Evolutionary conservation across 345 rosid genomes (phyloP).

Genomic region (Lepidium didymum): DNA sequence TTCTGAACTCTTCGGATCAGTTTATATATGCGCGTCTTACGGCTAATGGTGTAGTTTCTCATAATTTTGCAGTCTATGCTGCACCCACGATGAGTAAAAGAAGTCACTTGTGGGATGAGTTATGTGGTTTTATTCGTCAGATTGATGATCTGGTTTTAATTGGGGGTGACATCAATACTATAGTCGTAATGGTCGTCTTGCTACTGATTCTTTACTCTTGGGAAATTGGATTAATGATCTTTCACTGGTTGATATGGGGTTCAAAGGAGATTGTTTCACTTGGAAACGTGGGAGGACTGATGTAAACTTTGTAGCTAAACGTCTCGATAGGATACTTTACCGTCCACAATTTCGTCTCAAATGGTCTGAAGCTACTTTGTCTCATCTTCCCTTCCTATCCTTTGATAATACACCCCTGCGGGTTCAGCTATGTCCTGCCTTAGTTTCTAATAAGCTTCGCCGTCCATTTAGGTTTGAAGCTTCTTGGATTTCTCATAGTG

Average conservation of each 20-base stretch:
- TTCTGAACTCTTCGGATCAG: not conserved
- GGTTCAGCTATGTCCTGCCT: not conserved
- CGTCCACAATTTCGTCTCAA: not conserved
- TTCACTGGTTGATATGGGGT: not conserved
- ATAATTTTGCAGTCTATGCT: no score
- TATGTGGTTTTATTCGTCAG: no score
- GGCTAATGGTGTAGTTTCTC: not conserved
- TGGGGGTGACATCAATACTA: not conserved
- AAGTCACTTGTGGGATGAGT: not conserved
- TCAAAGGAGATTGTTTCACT: not conserved
- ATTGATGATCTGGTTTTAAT: no score
- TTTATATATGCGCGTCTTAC: not conserved
- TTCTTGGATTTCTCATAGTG: no score
- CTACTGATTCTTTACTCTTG: not conserved
- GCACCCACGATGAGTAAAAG: not conserved
- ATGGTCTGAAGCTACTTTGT: not conserved
- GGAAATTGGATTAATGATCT: not conserved
- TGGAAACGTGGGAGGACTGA: not conserved
- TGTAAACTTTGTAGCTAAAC: not conserved
- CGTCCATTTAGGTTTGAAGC: no score
- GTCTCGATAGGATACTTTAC: not conserved
- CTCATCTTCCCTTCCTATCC: not conserved
- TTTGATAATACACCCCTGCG: not conserved
- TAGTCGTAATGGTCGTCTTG: not conserved
- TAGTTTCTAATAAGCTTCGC: no score